phyloP scores from a whole-genome alignment of 805 yeast genomes.

The Diddensiella transvaalensis region DNA sequence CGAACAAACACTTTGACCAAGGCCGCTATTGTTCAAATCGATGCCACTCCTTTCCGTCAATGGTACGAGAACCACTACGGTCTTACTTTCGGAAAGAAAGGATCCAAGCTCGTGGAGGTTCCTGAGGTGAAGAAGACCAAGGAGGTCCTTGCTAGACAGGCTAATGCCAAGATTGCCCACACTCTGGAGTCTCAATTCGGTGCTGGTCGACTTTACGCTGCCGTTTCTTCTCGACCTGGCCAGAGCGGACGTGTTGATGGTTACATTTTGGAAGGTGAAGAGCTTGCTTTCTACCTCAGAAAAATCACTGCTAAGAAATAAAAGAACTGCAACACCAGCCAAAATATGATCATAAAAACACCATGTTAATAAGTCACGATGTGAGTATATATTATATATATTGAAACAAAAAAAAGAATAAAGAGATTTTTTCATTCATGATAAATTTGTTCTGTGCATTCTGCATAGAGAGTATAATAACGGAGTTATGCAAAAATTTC shows the following conservation, averaged over 20 bases:
- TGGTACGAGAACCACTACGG: constrained; percentile 99
- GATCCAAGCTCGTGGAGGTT: constrained; percentile 37
- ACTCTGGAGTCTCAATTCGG: constrained; percentile 95
- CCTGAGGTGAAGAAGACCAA: constrained; percentile 67
- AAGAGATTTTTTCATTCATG: not conserved
- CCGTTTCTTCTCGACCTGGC: constrained; percentile 99
- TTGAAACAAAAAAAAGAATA: not conserved
- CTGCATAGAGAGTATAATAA: not conserved
- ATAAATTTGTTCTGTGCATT: not conserved
- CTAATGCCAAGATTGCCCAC: constrained; percentile 76
- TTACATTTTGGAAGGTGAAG: constrained; percentile 99
- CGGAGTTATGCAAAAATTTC: not conserved
- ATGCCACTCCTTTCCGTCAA: constrained; percentile 99
- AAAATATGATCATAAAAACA: not conserved
- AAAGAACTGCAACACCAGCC: constrained; percentile 28
- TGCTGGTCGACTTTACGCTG: constrained; percentile 99
- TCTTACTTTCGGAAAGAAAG: constrained; percentile 85
- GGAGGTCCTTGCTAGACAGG: constrained; percentile 92
- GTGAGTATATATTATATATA: constrained; percentile 3
- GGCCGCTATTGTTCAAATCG: constrained; percentile 98
- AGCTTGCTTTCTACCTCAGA: constrained; percentile 99
- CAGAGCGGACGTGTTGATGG: constrained; percentile 99
- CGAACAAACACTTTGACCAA: constrained; percentile 99
- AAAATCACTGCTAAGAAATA: constrained; percentile 99
- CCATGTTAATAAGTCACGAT: not conserved